Percentiles rank a stretch among this genome's conserved stretches.
These are phyloP conservation scores for Diaporthe capsici DNA, from an alignment of 2,329 filamentous ascomycete genomes.

Conservation along the genomic window DNA sequence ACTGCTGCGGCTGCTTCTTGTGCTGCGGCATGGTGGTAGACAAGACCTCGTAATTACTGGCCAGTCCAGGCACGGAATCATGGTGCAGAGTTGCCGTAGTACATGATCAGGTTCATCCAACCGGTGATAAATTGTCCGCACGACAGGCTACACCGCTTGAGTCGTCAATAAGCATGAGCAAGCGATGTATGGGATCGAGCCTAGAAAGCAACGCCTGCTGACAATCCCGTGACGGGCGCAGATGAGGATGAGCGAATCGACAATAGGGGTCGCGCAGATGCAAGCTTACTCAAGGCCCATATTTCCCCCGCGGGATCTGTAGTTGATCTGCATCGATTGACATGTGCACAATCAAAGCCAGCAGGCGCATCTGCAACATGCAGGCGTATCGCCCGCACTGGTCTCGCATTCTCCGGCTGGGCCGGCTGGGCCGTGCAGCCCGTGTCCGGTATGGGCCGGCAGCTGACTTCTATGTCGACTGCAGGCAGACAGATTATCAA, in stretches of 20 bases:
- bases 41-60: too few species aligned
- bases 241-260: slow-evolving; percentile 6
- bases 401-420: background rate
- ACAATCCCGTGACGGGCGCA: background rate
- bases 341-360: slow-evolving; percentile 7
- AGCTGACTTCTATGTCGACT: background rate
- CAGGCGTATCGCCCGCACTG: background rate
- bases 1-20: too few species aligned
- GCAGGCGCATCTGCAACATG: background rate
- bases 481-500: background rate
- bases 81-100: background rate
- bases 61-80: background rate
- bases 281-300: background rate
- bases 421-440: background rate
- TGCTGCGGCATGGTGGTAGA: too few species aligned
- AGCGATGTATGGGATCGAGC: background rate
- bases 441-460: background rate
- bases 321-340: background rate
- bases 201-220: too few species aligned
- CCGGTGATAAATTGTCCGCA: background rate
- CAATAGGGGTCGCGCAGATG: background rate
- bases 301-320: background rate
- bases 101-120: background rate
- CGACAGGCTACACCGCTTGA: background rate
- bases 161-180: background rate